phyloP scores from a whole-genome alignment of 2,329 filamentous ascomycete species.

The Diaporthe citri region DNA sequence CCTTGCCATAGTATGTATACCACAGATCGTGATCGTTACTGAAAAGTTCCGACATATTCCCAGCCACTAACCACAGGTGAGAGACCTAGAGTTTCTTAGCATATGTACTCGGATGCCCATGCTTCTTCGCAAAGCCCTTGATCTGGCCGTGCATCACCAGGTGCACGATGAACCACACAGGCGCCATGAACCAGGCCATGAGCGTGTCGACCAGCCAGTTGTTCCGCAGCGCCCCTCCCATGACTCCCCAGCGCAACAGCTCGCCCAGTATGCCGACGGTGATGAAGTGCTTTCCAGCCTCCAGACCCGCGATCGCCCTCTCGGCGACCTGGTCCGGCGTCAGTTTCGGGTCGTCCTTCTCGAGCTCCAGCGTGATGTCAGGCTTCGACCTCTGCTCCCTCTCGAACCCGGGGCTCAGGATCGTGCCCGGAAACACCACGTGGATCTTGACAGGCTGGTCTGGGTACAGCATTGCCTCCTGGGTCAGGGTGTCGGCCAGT shows the following conservation, averaged over 20 bases:
- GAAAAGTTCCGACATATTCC: too few species aligned
- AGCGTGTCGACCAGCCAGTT: slow-evolving; percentile 72
- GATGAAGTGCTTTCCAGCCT: slow-evolving; percentile 84
- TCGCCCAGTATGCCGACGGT: slow-evolving; percentile 80
- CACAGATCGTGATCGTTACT: not conserved
- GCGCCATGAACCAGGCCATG: slow-evolving; percentile 63
- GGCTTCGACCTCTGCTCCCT: slow-evolving; percentile 86
- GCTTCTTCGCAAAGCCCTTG: slow-evolving; percentile 64
- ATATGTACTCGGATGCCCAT: slow-evolving; percentile 69
- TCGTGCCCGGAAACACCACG: slow-evolving; percentile 86
- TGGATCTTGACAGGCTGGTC: slow-evolving; percentile 78
- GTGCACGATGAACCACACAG: slow-evolving; percentile 71
- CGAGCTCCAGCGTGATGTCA: slow-evolving; percentile 80
- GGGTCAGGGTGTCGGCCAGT: slow-evolving; percentile 84
- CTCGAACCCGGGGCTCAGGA: slow-evolving; percentile 80
- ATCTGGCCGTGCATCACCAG: slow-evolving; percentile 70
- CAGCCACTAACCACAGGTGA: not conserved
- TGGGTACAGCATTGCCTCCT: slow-evolving; percentile 90
- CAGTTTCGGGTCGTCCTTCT: slow-evolving; percentile 85
- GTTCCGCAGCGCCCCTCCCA: slow-evolving; percentile 69
- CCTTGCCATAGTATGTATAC: not conserved
- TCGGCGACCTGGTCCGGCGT: slow-evolving; percentile 82
- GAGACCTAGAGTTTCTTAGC: slow-evolving; percentile 48
- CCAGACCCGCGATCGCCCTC: slow-evolving; percentile 78
- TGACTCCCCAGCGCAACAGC: slow-evolving; percentile 74